These are phyloP conservation scores for Tetracladium setigerum DNA, from an alignment of 495 filamentous ascomycete species.

Conservation along the genomic window DNA sequence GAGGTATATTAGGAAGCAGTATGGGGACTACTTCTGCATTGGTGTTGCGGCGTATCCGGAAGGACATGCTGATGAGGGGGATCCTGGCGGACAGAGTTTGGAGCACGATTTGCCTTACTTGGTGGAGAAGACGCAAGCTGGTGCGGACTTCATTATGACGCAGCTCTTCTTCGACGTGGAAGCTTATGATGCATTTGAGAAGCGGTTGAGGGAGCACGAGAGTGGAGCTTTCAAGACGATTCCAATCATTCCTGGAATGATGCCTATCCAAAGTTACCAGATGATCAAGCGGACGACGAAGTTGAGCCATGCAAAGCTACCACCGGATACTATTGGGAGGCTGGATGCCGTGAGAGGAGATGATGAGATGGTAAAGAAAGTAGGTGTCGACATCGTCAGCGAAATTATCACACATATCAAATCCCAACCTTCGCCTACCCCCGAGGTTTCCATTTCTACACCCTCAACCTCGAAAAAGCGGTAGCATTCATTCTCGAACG, in stretches of 20 bases:
- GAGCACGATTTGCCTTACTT: constrained; percentile 80
- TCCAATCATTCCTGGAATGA: constrained; percentile 87
- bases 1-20: constrained; percentile 71
- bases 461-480: constrained; percentile 91
- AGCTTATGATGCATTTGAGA: constrained; percentile 74
- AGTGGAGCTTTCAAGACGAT: constrained; percentile 84
- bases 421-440: constrained; percentile 48
- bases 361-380: constrained; percentile 81
- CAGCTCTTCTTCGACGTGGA: constrained; percentile 90
- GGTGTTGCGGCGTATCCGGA: constrained; percentile 94
- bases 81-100: constrained; percentile 68
- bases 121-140: constrained; percentile 83
- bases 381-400: constrained; percentile 62
- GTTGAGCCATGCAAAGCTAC: constrained; percentile 80
- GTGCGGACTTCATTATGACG: constrained; percentile 99
- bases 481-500: constrained; percentile 88
- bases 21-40: constrained; percentile 95
- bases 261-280: constrained; percentile 96
- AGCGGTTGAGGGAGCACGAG: constrained; percentile 67
- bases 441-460: constrained; percentile 94
- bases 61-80: constrained; percentile 86
- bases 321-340: constrained; percentile 55
- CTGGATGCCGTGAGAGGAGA: constrained; percentile 79
- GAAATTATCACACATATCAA: constrained; percentile 67
- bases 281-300: constrained; percentile 95